Conservation (phyloP, 345 rosid genomes). For the Gossypium thurberi region DNA sequence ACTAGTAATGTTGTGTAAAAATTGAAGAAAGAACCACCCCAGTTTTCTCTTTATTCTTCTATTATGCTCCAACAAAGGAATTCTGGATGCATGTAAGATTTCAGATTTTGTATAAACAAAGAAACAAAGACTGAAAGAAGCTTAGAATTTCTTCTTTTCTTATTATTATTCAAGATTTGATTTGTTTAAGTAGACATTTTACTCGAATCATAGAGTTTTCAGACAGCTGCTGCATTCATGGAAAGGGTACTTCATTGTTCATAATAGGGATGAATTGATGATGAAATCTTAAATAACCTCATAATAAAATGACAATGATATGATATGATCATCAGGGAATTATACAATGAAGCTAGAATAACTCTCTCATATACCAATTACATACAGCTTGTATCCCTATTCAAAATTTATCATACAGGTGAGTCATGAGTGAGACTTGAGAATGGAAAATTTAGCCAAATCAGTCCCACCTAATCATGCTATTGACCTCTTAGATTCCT, state of each 20-base stretch:
- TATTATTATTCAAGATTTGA: not conserved
- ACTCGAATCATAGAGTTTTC: not conserved
- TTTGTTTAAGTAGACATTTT: not conserved
- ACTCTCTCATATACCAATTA: constrained; percentile 22
- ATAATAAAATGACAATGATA: too few species aligned
- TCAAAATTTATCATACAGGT: constrained; percentile 42
- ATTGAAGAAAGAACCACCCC: not conserved
- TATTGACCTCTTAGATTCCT: constrained; percentile 26
- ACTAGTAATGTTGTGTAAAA: not conserved
- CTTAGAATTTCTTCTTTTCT: not conserved
- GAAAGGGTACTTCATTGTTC: not conserved
- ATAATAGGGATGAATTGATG: too few species aligned
- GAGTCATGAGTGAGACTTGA: constrained; percentile 16
- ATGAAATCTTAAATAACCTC: too few species aligned
- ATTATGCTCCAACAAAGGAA: not conserved
- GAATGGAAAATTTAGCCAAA: constrained; percentile 23
- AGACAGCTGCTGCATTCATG: not conserved
- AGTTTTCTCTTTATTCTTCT: not conserved
- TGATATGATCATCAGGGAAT: too few species aligned
- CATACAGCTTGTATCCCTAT: constrained; percentile 28
- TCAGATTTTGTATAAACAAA: not conserved
- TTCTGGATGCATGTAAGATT: not conserved
- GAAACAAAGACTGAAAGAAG: not conserved
- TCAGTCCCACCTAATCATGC: constrained; percentile 26
- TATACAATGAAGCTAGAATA: not conserved